Conservation (phyloP, 2,329 filamentous ascomycete genomes). For the Macrophomina pseudophaseolina region DNA sequence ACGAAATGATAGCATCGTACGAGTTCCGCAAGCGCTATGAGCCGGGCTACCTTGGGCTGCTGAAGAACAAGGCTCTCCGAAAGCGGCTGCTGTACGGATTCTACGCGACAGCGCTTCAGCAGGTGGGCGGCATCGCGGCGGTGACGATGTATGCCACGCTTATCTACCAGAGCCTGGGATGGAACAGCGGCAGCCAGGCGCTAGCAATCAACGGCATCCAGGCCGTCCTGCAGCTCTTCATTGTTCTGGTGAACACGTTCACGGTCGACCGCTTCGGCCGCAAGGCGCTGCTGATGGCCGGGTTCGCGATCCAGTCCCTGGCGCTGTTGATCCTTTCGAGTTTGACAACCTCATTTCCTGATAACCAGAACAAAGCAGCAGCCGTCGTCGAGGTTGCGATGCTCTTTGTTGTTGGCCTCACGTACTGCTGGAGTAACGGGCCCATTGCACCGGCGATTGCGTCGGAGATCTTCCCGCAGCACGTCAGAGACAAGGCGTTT, state of each 20-base stretch:
- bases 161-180: slow-evolving; percentile 49
- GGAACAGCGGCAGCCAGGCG: slow-evolving; percentile 38
- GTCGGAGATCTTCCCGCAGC: slow-evolving; percentile 67
- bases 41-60: slow-evolving; percentile 41
- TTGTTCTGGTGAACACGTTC: slow-evolving; percentile 47
- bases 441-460: slow-evolving; percentile 56
- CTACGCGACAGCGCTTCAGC: slow-evolving; percentile 41
- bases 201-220: slow-evolving; percentile 48
- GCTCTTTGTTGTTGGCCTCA: slow-evolving; percentile 64
- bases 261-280: slow-evolving; percentile 51
- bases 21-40: slow-evolving; percentile 42
- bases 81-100: slow-evolving; percentile 47
- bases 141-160: slow-evolving; percentile 57
- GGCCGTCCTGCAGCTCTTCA: slow-evolving; percentile 51
- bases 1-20: slow-evolving; percentile 44
- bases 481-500: slow-evolving; percentile 45
- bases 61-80: slow-evolving; percentile 41
- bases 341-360: slow-evolving; percentile 62
- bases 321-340: slow-evolving; percentile 58
- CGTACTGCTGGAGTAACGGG: slow-evolving; percentile 65
- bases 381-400: slow-evolving; percentile 64
- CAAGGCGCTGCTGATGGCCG: slow-evolving; percentile 45
- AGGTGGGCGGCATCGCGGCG: slow-evolving; percentile 51
- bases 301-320: slow-evolving; percentile 55
- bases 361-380: slow-evolving; percentile 51